Percentiles rank a stretch among this genome's conserved stretches.
Conservation (phyloP, 108 stramenopile species). For the Cyclotella kingstonii region DNA sequence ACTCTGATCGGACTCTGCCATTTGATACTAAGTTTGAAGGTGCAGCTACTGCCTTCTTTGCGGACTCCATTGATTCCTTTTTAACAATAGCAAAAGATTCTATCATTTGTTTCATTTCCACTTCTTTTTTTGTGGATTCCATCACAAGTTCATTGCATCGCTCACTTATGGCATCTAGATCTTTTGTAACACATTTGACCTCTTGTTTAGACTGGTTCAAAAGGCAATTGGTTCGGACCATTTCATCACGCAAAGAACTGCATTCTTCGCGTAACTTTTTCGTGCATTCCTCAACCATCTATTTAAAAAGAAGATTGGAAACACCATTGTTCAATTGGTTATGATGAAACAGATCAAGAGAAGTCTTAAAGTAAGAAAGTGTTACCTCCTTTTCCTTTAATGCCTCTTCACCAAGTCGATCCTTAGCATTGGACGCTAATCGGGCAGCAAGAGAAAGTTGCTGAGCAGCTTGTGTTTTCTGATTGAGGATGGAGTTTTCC, state of each 20-base stretch:
- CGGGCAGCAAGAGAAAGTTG: slow-evolving; percentile 80
- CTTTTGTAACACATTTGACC: slow-evolving; percentile 44
- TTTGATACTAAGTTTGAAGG: slow-evolving; percentile 25
- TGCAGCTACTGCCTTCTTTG: slow-evolving; percentile 37
- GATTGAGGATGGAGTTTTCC: slow-evolving; percentile 70
- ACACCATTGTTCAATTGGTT: no score
- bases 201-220: slow-evolving; percentile 44
- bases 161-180: slow-evolving; percentile 47
- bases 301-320: background rate
- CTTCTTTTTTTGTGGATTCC: slow-evolving; percentile 54
- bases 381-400: slow-evolving; percentile 54
- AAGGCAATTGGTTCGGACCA: slow-evolving; percentile 42
- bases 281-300: slow-evolving; percentile 49
- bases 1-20: slow-evolving; percentile 46
- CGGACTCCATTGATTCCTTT: slow-evolving; percentile 60
- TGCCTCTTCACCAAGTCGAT: slow-evolving; percentile 73
- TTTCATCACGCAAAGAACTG: slow-evolving; percentile 28
- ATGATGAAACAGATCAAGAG: background rate
- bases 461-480: slow-evolving; percentile 68
- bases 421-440: slow-evolving; percentile 79
- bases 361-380: background rate
- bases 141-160: slow-evolving; percentile 75
- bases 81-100: slow-evolving; percentile 74
- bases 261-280: slow-evolving; percentile 37
- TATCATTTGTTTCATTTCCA: slow-evolving; percentile 64